phyloP scores from a whole-genome alignment of 2,329 filamentous ascomycete species.

The Paraphoma sp. region DNA sequence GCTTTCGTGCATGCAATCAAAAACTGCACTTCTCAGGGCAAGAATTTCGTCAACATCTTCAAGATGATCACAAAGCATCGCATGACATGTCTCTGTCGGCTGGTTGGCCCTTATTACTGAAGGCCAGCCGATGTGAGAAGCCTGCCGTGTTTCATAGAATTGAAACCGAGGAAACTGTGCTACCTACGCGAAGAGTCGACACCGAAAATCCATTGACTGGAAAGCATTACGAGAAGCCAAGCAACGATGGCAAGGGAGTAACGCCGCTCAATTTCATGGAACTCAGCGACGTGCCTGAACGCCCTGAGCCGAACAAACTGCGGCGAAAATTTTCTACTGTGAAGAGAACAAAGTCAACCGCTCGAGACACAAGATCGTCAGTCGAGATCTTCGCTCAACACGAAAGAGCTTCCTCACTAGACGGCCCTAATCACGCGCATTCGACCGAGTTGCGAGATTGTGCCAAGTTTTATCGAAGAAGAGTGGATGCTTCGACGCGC shows the following conservation, averaged over 20 bases:
- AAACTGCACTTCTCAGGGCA: slow-evolving; percentile 35
- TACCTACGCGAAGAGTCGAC: slow-evolving; percentile 8
- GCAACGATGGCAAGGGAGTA: neutral
- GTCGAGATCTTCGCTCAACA: slow-evolving; percentile 21
- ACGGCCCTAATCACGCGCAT: slow-evolving; percentile 1
- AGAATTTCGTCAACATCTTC: slow-evolving; percentile 33
- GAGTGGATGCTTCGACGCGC: slow-evolving; percentile 30
- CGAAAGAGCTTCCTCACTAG: slow-evolving; percentile 14
- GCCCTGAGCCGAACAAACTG: slow-evolving; percentile 15
- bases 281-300: slow-evolving; percentile 19
- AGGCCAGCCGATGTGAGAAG: slow-evolving; percentile 24
- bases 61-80: slow-evolving; percentile 28
- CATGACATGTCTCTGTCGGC: slow-evolving; percentile 30
- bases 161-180: slow-evolving; percentile 6
- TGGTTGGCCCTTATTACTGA: slow-evolving; percentile 32
- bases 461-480: slow-evolving; percentile 28
- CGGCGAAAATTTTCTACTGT: slow-evolving; percentile 26
- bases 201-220: slow-evolving; percentile 6
- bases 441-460: neutral
- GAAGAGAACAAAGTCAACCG: slow-evolving; percentile 11
- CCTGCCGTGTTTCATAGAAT: slow-evolving; percentile 21
- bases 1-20: slow-evolving; percentile 34
- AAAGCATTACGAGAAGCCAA: slow-evolving; percentile 3
- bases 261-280: slow-evolving; percentile 32
- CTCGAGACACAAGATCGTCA: slow-evolving; percentile 18